phyloP scores from a whole-genome alignment of 1,139 yeast genomes.

The Pichia sp. region DNA sequence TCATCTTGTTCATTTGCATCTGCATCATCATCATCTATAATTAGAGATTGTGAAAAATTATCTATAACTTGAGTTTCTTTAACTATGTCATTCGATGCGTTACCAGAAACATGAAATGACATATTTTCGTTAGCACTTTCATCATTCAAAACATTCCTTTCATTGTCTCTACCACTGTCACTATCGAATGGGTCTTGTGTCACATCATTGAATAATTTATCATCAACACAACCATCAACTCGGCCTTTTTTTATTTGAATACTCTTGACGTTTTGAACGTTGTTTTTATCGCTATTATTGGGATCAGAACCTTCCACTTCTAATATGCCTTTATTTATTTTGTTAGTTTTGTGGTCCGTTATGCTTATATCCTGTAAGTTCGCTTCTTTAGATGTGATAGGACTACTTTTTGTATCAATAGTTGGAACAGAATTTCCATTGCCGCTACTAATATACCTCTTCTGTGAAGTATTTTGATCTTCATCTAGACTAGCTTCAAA shows the following conservation, averaged over 20 bases:
- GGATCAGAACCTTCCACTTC: neutral
- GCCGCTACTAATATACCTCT: neutral
- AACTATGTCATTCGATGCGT: neutral
- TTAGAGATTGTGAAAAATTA: constrained; percentile 12
- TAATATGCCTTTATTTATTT: neutral
- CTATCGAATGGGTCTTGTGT: constrained; percentile 12
- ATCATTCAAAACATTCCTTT: neutral
- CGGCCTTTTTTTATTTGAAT: neutral
- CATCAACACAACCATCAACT: neutral
- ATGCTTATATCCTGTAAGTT: neutral
- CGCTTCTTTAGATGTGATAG: neutral
- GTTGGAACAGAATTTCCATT: neutral
- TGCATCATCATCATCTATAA: constrained; percentile 5
- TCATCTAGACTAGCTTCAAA: neutral
- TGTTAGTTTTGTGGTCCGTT: neutral
- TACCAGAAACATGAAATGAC: neutral
- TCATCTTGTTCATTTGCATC: constrained; percentile 1
- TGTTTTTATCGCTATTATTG: neutral
- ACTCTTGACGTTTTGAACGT: no score
- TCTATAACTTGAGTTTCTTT: constrained; percentile 11
- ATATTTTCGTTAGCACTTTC: neutral
- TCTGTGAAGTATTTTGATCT: neutral
- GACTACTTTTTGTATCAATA: neutral
- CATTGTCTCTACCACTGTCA: constrained; percentile 9
- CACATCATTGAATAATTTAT: neutral